These are phyloP conservation scores for Oemleria cerasiformis DNA, from an alignment of 306 rosid species.

Conservation along the genomic window DNA sequence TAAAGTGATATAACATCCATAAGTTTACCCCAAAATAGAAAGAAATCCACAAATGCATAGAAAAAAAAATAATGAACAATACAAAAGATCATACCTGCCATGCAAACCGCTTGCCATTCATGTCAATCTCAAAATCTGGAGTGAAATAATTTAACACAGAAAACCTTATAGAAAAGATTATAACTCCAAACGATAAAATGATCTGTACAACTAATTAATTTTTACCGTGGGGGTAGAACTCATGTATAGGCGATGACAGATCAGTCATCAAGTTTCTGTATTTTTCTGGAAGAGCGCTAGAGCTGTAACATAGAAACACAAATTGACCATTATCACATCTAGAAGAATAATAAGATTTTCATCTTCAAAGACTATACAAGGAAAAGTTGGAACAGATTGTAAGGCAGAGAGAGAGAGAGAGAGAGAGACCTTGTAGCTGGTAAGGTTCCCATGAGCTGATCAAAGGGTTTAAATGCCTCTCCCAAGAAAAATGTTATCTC, in stretches of 20 bases:
- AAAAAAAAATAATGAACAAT: not conserved
- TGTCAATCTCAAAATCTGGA: conserved; percentile 92
- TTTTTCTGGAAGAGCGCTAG: conserved; percentile 81
- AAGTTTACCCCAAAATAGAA: conserved; percentile 20
- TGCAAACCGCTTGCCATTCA: conserved; percentile 94
- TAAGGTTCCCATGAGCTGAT: conserved; percentile 98
- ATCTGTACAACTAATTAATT: conserved; percentile 17
- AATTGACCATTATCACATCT: conserved; percentile 8
- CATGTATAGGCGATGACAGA: conserved; percentile 71
- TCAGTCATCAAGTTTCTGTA: conserved; percentile 81
- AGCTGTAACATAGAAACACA: conserved; percentile 52
- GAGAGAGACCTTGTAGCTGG: conserved; percentile 80
- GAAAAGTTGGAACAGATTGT: not conserved
- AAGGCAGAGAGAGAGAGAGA: not conserved
- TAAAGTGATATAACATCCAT: conserved; percentile 5
- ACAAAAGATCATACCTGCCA: conserved; percentile 70
- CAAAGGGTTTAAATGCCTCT: conserved; percentile 90
- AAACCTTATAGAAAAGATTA: conserved; percentile 17
- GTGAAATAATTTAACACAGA: not conserved
- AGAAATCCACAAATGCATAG: not conserved
- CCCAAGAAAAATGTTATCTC: conserved; percentile 89
- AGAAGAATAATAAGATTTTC: not conserved
- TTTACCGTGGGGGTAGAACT: conserved; percentile 87
- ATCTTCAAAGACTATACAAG: not conserved
- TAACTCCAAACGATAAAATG: conserved; percentile 18